Base-by-base conservation (phyloP, 2,329 filamentous ascomycete species). In the Clarireedia hainanense region DNA sequence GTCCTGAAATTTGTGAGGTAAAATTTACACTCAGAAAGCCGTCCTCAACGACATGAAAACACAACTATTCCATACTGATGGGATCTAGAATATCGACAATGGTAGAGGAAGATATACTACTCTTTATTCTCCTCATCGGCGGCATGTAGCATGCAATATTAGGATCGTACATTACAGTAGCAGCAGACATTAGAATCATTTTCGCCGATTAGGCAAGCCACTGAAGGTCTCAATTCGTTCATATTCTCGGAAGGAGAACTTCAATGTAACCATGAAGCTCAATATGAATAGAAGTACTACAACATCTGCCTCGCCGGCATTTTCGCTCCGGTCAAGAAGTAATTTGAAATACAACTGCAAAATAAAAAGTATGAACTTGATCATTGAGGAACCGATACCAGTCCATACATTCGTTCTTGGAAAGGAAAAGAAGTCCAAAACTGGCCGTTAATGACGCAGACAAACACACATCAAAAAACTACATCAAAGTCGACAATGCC, bases 401-500 rank as follows among this genome's bases (percentile, higher is more conserved):
- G n/a, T 4, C 12, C 26, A 50, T 26, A n/a, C 20, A n/a, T 15
- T 24, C 45, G 14, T 26, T 55, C 52, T 20, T 15, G 12, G n/a
- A 26, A 50, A 45, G 52, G 43, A 15, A 50, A 47, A 5, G 43
- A 47, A 26, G 43, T 47, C 6, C 23, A 23, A 27, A 10, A 57
- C 27, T 48, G 55, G 55, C 55, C 55, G 7, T 26, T 57, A 12
- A 34, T 36, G 14, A 10, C 23, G 7, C 50, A 49, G 34, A 57
- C 50, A 27, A 36, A 36, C 12, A 53, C 12, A 17, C 15, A 36
- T 49, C 24, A 27, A 47, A 40, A 40, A 47, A 39, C 27, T 4
- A 17, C 36, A 37, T 49, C 23, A 37, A 55, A 15, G 47, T 58
- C 39, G 34, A 46, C 45, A 9, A 50, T 45, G 20, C 55, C 58